phyloP scores from a whole-genome alignment of 1,284 basidiomycete genomes.

The Austropuccinia psidii region DNA sequence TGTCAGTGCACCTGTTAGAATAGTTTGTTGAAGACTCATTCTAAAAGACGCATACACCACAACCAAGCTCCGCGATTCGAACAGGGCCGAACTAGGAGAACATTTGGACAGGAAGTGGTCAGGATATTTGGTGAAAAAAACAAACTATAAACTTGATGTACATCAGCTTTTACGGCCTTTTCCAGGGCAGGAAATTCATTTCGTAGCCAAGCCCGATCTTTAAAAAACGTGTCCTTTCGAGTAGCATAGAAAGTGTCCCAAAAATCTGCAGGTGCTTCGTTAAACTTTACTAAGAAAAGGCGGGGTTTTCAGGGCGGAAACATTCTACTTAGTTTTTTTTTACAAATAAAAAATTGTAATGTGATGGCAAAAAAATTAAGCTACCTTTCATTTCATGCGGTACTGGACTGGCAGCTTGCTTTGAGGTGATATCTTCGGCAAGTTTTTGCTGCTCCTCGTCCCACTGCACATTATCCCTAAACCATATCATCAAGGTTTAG shows the following conservation, averaged over 20 bases:
- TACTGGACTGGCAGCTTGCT: constrained; percentile 29
- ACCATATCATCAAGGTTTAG: too few relatives aligned
- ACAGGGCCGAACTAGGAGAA: constrained; percentile 61
- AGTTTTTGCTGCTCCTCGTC: constrained; percentile 28
- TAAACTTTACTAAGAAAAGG: constrained; percentile 44
- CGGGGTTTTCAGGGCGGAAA: background rate
- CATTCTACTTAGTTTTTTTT: background rate
- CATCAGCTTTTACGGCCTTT: constrained; percentile 60
- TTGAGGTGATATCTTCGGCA: constrained; percentile 10
- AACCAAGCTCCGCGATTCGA: constrained; percentile 73
- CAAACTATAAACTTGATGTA: constrained; percentile 46
- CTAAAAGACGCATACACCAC: constrained; percentile 56
- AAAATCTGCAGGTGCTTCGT: constrained; percentile 59
- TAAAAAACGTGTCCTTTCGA: constrained; percentile 78
- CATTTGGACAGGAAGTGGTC: constrained; percentile 34
- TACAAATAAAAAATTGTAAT: background rate
- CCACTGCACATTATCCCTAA: constrained; percentile 33
- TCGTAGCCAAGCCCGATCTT: constrained; percentile 85
- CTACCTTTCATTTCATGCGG: constrained; percentile 28
- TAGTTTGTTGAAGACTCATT: too few relatives aligned
- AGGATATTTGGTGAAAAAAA: constrained; percentile 5
- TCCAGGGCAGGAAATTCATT: constrained; percentile 83
- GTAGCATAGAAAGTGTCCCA: constrained; percentile 87
- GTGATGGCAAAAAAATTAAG: background rate
- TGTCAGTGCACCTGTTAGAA: too few relatives aligned